phyloP scores from a whole-genome alignment of 179 eudicot species.

The Dionaea muscipula region DNA sequence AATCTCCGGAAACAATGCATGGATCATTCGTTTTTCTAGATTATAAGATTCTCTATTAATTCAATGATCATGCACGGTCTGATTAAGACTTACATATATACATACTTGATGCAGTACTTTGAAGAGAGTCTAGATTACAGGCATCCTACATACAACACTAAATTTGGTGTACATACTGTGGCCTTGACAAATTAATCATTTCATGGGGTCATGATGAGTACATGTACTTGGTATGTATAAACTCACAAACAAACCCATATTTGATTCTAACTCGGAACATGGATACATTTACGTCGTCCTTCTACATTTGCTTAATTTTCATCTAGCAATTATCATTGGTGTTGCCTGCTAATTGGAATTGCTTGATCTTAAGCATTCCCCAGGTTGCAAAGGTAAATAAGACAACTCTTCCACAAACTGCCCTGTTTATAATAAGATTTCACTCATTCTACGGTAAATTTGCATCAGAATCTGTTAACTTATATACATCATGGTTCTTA shows the following conservation, averaged over 20 bases:
- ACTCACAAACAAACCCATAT: neutral
- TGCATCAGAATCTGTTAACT: neutral
- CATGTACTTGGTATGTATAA: slow-evolving; percentile 48
- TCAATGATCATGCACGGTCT: too few species aligned
- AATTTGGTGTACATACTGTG: slow-evolving; percentile 57
- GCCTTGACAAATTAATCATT: slow-evolving; percentile 60
- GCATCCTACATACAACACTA: slow-evolving; percentile 47
- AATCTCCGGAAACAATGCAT: too few species aligned
- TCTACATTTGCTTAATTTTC: too few species aligned
- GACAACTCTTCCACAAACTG: slow-evolving; percentile 56
- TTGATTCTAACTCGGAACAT: neutral
- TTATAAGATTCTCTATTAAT: too few species aligned
- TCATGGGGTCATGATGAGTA: slow-evolving; percentile 86
- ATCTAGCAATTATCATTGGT: too few species aligned
- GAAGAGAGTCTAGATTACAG: slow-evolving; percentile 38
- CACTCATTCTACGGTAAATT: slow-evolving; percentile 72
- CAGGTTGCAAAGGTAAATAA: slow-evolving; percentile 63
- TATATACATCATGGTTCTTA: too few species aligned
- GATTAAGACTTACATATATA: neutral
- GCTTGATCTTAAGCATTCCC: too few species aligned
- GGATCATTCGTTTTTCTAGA: too few species aligned
- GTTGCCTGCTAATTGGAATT: too few species aligned
- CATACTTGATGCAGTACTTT: slow-evolving; percentile 23
- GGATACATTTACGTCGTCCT: too few species aligned
- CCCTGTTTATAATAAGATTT: slow-evolving; percentile 56